These are phyloP conservation scores for Thalassia testudinum DNA, from an alignment of 116 monocot genomes.

Conservation along the genomic window DNA sequence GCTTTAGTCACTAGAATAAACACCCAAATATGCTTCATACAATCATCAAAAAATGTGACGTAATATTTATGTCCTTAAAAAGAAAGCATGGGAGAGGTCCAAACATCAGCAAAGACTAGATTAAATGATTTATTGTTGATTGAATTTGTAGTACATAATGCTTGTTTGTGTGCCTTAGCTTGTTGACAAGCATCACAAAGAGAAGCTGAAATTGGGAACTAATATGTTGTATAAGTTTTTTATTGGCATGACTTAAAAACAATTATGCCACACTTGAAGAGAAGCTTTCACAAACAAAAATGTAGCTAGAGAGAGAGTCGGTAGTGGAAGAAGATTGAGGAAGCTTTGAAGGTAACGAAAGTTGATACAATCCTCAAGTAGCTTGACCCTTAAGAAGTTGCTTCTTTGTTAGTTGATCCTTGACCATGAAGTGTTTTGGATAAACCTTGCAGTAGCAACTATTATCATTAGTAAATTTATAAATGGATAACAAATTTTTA, in stretches of 20 bases:
- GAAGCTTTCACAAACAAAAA: not conserved
- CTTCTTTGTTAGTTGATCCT: not conserved
- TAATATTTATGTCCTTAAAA: slow-evolving; percentile 1
- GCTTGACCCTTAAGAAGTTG: not conserved
- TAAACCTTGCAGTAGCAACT: not conserved
- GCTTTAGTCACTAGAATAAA: not conserved
- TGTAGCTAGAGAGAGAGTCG: not conserved
- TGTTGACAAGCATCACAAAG: not conserved
- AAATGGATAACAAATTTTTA: not conserved
- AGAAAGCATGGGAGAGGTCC: not conserved
- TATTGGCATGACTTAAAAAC: not conserved
- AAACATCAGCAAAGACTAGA: not conserved
- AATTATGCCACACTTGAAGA: not conserved
- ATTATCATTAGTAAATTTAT: not conserved
- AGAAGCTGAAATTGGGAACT: not conserved
- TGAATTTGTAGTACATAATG: not conserved
- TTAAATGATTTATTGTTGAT: not conserved
- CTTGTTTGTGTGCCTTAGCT: not conserved
- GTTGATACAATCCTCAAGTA: not conserved
- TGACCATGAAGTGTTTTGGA: not conserved
- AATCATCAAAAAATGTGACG: slow-evolving; percentile 1
- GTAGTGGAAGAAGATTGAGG: not conserved
- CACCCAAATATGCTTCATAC: not conserved
- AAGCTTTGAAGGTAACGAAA: not conserved
- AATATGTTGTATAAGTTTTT: not conserved